phyloP scores from a whole-genome alignment of 108 stramenopile genomes.

The Stephanodiscus triporus region DNA sequence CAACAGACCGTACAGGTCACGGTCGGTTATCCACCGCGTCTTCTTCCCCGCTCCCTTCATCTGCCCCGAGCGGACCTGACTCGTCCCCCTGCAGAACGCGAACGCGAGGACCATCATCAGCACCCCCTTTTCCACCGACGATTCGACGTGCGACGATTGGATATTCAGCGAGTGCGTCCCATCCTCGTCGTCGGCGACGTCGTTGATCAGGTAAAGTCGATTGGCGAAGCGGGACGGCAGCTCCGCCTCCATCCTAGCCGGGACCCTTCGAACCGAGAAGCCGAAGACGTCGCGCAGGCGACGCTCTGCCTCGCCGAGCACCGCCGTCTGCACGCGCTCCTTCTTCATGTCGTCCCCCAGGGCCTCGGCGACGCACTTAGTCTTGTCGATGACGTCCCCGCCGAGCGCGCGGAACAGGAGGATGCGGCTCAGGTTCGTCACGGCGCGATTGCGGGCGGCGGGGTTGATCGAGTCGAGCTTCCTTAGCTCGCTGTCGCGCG shows the following conservation, averaged over 20 bases:
- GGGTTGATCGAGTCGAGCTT: constrained; percentile 61
- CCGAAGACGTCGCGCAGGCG: constrained; percentile 79
- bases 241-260: constrained; percentile 59
- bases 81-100: constrained; percentile 80
- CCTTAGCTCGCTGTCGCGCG: constrained; percentile 45
- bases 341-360: constrained; percentile 41
- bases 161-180: constrained; percentile 70
- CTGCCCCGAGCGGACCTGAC: constrained; percentile 39
- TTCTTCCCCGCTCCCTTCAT: constrained; percentile 50
- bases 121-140: constrained; percentile 70
- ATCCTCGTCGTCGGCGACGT: constrained; percentile 52
- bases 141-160: constrained; percentile 57
- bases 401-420: constrained; percentile 78
- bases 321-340: constrained; percentile 53
- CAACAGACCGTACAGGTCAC: constrained; percentile 70
- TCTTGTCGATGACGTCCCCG: constrained; percentile 76
- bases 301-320: constrained; percentile 59
- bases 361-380: constrained; percentile 71
- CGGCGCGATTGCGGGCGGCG: constrained; percentile 57
- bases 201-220: constrained; percentile 75
- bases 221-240: constrained; percentile 68
- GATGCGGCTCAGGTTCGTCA: constrained; percentile 61
- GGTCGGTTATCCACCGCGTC: constrained; percentile 73
- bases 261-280: constrained; percentile 62
- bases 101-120: constrained; percentile 75